Evolutionary conservation across 345 rosid species (phyloP), one percentile per base, ranked within the genome.

Genomic region (Camelina hispida): DNA sequence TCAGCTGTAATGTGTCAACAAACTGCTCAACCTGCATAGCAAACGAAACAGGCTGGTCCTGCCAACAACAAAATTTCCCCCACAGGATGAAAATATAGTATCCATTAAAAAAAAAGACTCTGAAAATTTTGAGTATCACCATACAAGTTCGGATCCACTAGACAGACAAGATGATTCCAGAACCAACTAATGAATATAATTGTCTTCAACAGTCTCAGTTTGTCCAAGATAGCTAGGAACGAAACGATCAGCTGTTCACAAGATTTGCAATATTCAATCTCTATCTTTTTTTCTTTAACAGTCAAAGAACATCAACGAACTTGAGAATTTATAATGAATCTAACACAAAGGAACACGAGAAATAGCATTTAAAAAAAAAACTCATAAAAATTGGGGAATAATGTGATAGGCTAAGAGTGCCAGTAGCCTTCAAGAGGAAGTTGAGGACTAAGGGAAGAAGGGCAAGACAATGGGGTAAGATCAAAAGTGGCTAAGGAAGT

Each of bases 181-280:
- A 93, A 44, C 85, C 94, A 15, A 97, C 96, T 44, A 91, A 91
- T 46, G 98, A 94, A 61, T 85, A 91, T 67, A 81, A 93, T 89
- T 87, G 42, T 79, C 85, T 51, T 83, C 82, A 47, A 28, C 30
- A 28, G 30, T 28, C 30, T 1, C 30, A 38, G n/a, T 65, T 61
- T 87, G 94, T 25, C 96, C 91, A 47, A 93, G 96, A 83, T 91
- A 93, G 81, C 89, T 89, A 15, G 96, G 96, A 44, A 88, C 89
- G 25, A 89, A 86, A 47, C 83, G 89, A 77, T 80, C 71, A 48
- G 97, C 96, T 91, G 84, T 25, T 75, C 54, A 43, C 71, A 77
- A 28, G 44, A 62, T 48, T 25, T 57, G 5, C 43, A 44, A 3
- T 57, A 20, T 48, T 71, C 55, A 77, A 18, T 20, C 61, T 48